phyloP scores from a whole-genome alignment of 73 alveolate genomes.

The Halteria grandinella region DNA sequence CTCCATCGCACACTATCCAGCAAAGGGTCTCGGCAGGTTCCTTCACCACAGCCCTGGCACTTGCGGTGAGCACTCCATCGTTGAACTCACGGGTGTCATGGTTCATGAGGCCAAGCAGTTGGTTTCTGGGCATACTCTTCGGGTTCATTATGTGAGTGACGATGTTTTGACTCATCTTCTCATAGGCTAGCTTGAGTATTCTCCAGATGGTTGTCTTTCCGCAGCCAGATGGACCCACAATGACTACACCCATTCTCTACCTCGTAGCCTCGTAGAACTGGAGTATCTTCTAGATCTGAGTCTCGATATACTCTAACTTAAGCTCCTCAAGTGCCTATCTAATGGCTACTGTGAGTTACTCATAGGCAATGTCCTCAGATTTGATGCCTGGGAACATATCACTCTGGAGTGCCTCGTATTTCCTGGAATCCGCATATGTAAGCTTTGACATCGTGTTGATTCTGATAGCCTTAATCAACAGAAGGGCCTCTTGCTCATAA shows the following conservation, averaged over 20 bases:
- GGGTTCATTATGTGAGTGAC: slow-evolving; percentile 98
- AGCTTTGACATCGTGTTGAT: slow-evolving; percentile 99
- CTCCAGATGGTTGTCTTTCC: slow-evolving; percentile 99
- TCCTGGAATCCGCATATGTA: slow-evolving; percentile 97
- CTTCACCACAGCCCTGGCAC: slow-evolving; percentile 99
- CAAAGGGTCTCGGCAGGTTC: slow-evolving; percentile 96
- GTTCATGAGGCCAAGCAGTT: slow-evolving; percentile 99
- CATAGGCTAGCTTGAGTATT: slow-evolving; percentile 95
- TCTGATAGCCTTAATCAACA: slow-evolving; percentile 94
- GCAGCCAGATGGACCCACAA: slow-evolving; percentile 99
- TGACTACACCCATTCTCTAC: slow-evolving; percentile 99
- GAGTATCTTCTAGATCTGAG: slow-evolving; percentile 96
- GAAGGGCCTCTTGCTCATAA: slow-evolving; percentile 87
- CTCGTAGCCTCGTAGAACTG: slow-evolving; percentile 99
- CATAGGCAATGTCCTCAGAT: slow-evolving; percentile 97
- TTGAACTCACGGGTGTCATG: slow-evolving; percentile 99
- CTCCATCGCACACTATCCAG: slow-evolving; percentile 99
- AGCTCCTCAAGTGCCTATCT: slow-evolving; percentile 88
- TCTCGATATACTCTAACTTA: slow-evolving; percentile 92
- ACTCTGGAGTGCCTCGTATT: slow-evolving; percentile 85
- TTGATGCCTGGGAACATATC: slow-evolving; percentile 97
- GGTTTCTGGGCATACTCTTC: slow-evolving; percentile 98
- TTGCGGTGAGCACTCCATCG: slow-evolving; percentile 99
- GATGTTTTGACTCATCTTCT: slow-evolving; percentile 90
- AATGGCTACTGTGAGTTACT: slow-evolving; percentile 95